These are phyloP conservation scores for Wallemia hederae DNA, from an alignment of 1,284 basidiomycete genomes.

Conservation along the genomic window DNA sequence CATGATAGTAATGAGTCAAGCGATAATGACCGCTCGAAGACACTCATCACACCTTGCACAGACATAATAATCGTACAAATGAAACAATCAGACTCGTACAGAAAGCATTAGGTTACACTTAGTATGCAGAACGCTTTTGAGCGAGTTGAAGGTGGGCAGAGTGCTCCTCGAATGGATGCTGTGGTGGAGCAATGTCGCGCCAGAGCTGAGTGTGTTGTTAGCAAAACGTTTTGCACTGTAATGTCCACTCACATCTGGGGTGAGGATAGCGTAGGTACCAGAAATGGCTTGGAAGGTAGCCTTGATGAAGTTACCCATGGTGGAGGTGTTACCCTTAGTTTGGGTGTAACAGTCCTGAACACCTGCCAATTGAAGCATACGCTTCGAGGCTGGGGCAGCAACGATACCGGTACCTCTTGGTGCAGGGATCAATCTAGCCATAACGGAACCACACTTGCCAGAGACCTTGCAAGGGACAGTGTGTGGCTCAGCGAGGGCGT, in stretches of 20 bases:
- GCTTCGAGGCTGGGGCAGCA: constrained; percentile 89
- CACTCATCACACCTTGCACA: neutral
- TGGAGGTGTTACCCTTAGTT: constrained; percentile 89
- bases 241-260: neutral
- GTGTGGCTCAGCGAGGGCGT: constrained; percentile 91
- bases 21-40: no score
- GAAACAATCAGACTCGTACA: neutral
- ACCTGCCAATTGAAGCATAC: constrained; percentile 55
- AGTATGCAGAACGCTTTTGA: constrained; percentile 46
- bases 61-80: neutral
- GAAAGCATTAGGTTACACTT: constrained; percentile 15
- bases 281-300: constrained; percentile 64
- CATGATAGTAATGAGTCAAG: neutral
- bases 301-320: constrained; percentile 99
- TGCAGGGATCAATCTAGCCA: constrained; percentile 95
- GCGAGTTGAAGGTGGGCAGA: constrained; percentile 61
- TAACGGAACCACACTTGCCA: constrained; percentile 96
- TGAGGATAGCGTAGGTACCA: constrained; percentile 21
- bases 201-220: constrained; percentile 50
- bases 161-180: constrained; percentile 78
- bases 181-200: constrained; percentile 70
- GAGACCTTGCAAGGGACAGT: constrained; percentile 96
- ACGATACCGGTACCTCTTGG: constrained; percentile 98
- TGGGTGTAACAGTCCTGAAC: constrained; percentile 44
- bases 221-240: neutral